Percentiles rank a stretch among this genome's conserved stretches.
Evolutionary conservation across 257 asterid genomes (phyloP).

Genomic region (Jasminum sambac): DNA sequence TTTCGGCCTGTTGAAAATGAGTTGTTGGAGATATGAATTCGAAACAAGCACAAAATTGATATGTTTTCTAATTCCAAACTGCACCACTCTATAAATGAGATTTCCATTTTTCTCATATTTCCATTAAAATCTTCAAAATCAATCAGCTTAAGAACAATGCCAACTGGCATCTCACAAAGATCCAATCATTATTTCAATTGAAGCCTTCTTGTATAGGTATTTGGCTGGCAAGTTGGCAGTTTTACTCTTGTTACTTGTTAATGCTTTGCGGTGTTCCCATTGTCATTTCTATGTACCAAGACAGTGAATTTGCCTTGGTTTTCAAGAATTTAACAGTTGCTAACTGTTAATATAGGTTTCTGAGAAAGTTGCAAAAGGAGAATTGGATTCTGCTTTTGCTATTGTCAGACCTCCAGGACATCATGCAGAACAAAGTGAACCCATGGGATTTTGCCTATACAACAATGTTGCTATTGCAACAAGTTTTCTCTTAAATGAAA

Average conservation of each 20-base stretch:
- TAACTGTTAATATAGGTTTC: conserved; percentile 50
- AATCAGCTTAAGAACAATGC: not conserved
- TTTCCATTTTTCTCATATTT: not conserved
- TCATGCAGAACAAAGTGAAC: conserved; percentile 82
- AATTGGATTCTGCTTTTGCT: conserved; percentile 84
- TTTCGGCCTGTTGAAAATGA: too few species aligned
- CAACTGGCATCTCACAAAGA: not conserved
- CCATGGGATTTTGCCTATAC: conserved; percentile 95
- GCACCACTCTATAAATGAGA: not conserved
- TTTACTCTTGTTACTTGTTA: not conserved
- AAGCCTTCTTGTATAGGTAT: not conserved
- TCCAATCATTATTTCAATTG: not conserved
- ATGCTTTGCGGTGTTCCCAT: not conserved
- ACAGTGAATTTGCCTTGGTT: not conserved
- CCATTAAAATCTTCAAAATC: conserved; percentile 4
- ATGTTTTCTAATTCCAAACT: not conserved
- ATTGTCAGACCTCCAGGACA: conserved; percentile 98
- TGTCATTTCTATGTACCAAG: not conserved
- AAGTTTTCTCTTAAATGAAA: conserved; percentile 67
- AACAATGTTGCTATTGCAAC: conserved; percentile 92
- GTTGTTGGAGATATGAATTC: too few species aligned
- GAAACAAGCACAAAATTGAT: not conserved
- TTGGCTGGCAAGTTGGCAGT: not conserved
- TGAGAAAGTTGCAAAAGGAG: conserved; percentile 86
- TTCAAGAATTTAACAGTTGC: not conserved